These are phyloP conservation scores for Chaetomium sp. DNA, from an alignment of 2,329 filamentous ascomycete species.

Conservation along the genomic window DNA sequence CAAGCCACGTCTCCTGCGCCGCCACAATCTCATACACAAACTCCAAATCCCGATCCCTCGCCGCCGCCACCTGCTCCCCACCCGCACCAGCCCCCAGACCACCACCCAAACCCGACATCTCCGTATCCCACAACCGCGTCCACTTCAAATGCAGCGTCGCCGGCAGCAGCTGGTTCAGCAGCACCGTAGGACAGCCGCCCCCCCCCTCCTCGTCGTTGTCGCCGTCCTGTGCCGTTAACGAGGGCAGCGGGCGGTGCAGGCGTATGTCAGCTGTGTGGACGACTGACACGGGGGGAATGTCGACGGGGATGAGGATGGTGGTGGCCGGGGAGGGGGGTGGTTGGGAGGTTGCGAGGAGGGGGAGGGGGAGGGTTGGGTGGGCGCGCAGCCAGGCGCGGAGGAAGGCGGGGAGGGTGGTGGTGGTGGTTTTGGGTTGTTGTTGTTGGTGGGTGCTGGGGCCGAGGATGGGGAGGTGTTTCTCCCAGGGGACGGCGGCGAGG, in stretches of 20 bases:
- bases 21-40: constrained; percentile 84
- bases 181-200: too few relatives aligned
- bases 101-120: neutral
- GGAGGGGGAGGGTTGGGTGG: constrained; percentile 41
- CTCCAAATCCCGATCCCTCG: constrained; percentile 55
- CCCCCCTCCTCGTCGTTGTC: constrained; percentile 26
- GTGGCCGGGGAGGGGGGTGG: constrained; percentile 35
- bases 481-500: constrained; percentile 52
- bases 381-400: constrained; percentile 44
- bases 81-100: neutral
- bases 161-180: constrained; percentile 36
- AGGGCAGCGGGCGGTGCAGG: constrained; percentile 47
- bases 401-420: constrained; percentile 40
- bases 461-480: constrained; percentile 53
- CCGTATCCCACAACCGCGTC: constrained; percentile 64
- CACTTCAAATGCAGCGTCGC: constrained; percentile 64
- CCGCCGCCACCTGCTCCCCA: neutral
- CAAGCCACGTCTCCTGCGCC: constrained; percentile 73
- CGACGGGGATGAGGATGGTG: constrained; percentile 83
- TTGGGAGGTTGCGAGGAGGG: constrained; percentile 27
- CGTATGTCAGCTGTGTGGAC: constrained; percentile 77
- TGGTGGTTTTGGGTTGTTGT: constrained; percentile 8
- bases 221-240: constrained; percentile 37
- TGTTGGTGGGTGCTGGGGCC: constrained; percentile 37
- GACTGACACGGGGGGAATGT: constrained; percentile 80